Evolutionary conservation across 2,329 filamentous ascomycete species (phyloP).

Genomic region (Fusarium neocosmosporiellum): DNA sequence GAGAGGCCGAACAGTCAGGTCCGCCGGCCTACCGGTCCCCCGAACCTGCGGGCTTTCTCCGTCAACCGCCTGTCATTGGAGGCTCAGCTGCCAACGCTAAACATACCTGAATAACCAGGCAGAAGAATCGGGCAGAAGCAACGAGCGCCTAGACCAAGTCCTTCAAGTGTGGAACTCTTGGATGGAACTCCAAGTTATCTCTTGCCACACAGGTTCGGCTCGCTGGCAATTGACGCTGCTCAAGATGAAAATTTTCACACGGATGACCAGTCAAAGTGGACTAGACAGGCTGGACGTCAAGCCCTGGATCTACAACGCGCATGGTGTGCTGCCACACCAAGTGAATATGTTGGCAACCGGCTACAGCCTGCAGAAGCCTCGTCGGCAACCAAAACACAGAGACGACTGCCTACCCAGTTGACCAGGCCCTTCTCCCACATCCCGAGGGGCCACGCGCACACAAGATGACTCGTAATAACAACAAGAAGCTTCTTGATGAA

Average conservation of each 20-base stretch:
- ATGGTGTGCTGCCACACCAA: conserved; percentile 4
- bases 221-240: neutral
- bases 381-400: neutral
- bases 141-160: conserved; percentile 11
- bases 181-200: neutral
- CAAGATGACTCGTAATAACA: conserved; percentile 14
- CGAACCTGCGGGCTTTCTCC: conserved; percentile 18
- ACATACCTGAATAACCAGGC: conserved; percentile 3
- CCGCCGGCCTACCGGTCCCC: conserved; percentile 5
- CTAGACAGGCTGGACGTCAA: neutral
- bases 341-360: neutral
- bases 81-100: neutral
- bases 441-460: neutral
- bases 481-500: neutral
- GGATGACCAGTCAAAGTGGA: conserved; percentile 5
- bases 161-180: conserved; percentile 29
- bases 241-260: conserved; percentile 11
- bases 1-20: conserved; percentile 1
- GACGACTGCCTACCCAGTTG: neutral
- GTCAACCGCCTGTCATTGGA: conserved; percentile 19
- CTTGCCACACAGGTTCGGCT: conserved; percentile 17
- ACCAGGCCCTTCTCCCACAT: neutral
- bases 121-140: conserved; percentile 19
- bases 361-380: neutral
- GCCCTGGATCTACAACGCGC: conserved; percentile 1